These are phyloP conservation scores for Dovyalis caffra DNA, from an alignment of 345 rosid species.

Conservation along the genomic window DNA sequence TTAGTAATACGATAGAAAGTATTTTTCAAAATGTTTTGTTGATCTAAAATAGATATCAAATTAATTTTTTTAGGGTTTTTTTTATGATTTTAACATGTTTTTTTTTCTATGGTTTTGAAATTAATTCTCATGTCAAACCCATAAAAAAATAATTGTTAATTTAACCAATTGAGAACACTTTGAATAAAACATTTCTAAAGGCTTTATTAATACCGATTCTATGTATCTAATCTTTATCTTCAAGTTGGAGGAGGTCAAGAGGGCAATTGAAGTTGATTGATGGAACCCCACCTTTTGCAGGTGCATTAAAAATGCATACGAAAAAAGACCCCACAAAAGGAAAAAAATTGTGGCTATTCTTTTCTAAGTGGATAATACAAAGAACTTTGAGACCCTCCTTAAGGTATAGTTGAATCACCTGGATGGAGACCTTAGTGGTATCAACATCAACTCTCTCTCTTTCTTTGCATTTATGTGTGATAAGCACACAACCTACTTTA, in stretches of 20 bases:
- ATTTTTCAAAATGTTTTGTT: too few relatives aligned
- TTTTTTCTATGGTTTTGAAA: too few relatives aligned
- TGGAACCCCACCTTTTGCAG: conserved; percentile 35
- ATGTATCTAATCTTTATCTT: neutral
- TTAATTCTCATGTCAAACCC: too few relatives aligned
- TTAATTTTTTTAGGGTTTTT: too few relatives aligned
- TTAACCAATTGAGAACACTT: too few relatives aligned
- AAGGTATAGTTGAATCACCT: conserved; percentile 55
- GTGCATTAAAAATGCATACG: conserved; percentile 25
- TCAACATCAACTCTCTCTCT: conserved; percentile 25
- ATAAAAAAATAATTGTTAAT: too few relatives aligned
- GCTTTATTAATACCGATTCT: too few relatives aligned
- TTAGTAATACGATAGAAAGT: too few relatives aligned
- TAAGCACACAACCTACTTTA: neutral
- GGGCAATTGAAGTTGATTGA: conserved; percentile 37
- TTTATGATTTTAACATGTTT: too few relatives aligned
- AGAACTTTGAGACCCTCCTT: neutral
- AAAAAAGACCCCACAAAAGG: conserved; percentile 14
- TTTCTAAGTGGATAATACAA: conserved; percentile 34
- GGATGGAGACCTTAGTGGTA: conserved; percentile 51
- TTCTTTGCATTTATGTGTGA: neutral
- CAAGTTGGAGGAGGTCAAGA: conserved; percentile 9
- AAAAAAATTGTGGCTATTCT: conserved; percentile 17
- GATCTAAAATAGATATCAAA: too few relatives aligned
- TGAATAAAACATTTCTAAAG: too few relatives aligned